Base-by-base conservation (phyloP, 2,329 filamentous ascomycete species). In the Fusarium ambrosium region DNA sequence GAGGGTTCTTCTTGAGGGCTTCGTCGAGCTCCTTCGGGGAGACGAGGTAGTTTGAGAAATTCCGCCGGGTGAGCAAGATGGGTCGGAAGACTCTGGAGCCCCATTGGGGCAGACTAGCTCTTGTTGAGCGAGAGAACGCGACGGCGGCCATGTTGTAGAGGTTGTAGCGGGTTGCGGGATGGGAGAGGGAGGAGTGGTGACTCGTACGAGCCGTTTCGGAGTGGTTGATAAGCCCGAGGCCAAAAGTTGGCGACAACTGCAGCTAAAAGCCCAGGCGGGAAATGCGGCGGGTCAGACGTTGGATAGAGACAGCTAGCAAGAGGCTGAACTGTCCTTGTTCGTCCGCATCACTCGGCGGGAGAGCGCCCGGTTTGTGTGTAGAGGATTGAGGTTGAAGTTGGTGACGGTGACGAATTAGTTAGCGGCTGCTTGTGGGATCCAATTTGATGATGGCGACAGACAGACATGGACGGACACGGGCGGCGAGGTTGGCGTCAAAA, bases 1-100 rank as follows among this genome's bases (percentile, higher is more conserved):
- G 90, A 4, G 95, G 90, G 82, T 96, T 97, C 85, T 93, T 93
- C 83, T 93, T 92, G 62, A 99, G 89, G 62, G 95, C 95, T 75
- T 93, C 90, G 80, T 92, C 85, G 67, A 98, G 92, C 84, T 98
- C 93, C 71, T 91, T 89, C 1, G 97, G 96, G 2, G 94, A 92
- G 80, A 99, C 93, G 72, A 98, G 88, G 83, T 97, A 98, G 64
- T 93, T 94, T 69, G 92, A 92, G 80, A 98, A 92, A 70, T 76
- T 81, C 66, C 82, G 79, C 20, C 77, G 74, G 41, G 73, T 73
- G 34, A 79, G 62, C 66, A 82, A 76, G 64, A 66, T 70, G 70
- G 82, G 75, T 68, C 79, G 80, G 69, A 79, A 80, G 61, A 78
- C 75, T 62, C 78, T 82, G 61, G 81, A 73, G 69, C 77, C 78